Conservation (phyloP, 305 asterid species). For the Fraxinus albicans region DNA sequence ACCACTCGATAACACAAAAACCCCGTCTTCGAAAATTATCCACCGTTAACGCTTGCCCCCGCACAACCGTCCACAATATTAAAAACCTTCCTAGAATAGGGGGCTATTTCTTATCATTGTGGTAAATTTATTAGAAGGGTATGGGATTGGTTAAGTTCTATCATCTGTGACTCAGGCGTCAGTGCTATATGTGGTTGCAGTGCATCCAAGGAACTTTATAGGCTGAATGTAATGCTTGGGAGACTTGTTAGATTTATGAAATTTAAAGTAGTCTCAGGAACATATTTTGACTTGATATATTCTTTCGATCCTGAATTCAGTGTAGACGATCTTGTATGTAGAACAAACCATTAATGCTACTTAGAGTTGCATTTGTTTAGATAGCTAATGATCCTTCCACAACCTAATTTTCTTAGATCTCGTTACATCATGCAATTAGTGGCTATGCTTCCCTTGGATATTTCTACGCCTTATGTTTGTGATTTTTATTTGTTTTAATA, state of each 20-base stretch:
- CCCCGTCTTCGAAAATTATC: too few species aligned
- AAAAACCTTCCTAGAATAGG: not conserved
- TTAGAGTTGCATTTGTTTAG: not conserved
- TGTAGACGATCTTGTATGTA: not conserved
- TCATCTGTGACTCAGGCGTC: not conserved
- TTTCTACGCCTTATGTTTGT: not conserved
- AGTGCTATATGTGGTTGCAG: not conserved
- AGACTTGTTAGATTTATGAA: not conserved
- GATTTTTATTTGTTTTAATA: not conserved
- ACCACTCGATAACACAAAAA: too few species aligned
- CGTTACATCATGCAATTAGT: not conserved
- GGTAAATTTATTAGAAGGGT: not conserved
- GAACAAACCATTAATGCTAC: not conserved
- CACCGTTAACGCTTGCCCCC: too few species aligned
- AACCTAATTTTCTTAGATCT: slow-evolving; percentile 7
- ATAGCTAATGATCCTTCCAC: not conserved
- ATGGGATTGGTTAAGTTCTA: not conserved
- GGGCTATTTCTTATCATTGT: not conserved
- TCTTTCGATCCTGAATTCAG: not conserved
- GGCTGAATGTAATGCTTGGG: not conserved
- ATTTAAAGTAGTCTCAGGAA: not conserved
- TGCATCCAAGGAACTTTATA: not conserved
- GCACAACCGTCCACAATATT: too few species aligned
- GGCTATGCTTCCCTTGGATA: not conserved
- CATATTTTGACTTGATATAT: not conserved